These are phyloP conservation scores for Aspergillus coremiiformis DNA, from an alignment of 495 filamentous ascomycete genomes.

Conservation along the genomic window DNA sequence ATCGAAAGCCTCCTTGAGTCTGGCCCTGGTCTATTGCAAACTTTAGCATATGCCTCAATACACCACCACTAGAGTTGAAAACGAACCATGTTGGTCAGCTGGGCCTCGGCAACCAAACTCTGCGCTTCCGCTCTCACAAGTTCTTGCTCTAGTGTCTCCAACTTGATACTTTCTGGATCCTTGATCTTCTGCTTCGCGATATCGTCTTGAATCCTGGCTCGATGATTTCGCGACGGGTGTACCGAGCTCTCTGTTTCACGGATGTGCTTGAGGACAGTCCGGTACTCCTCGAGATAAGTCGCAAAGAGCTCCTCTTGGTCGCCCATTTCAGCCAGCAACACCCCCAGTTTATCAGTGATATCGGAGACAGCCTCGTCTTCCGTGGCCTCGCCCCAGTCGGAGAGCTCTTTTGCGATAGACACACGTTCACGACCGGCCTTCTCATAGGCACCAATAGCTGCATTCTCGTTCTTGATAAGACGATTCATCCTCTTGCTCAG, in stretches of 20 bases:
- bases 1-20: constrained; percentile 89
- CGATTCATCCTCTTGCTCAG: constrained; percentile 77
- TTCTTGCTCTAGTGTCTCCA: constrained; percentile 87
- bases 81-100: constrained; percentile 82
- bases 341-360: constrained; percentile 88
- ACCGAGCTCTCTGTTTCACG: constrained; percentile 87
- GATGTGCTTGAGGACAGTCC: constrained; percentile 76
- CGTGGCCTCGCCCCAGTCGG: constrained; percentile 91
- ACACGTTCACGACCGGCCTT: constrained; percentile 71
- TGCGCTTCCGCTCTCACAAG: constrained; percentile 92
- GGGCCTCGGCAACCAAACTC: constrained; percentile 90
- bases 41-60: constrained; percentile 3
- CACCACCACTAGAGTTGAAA: neutral
- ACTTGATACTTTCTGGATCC: constrained; percentile 68
- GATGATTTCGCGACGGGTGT: constrained; percentile 82
- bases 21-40: constrained; percentile 67
- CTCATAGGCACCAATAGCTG: constrained; percentile 75
- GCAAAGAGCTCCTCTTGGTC: constrained; percentile 88
- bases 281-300: constrained; percentile 75
- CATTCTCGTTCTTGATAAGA: constrained; percentile 87
- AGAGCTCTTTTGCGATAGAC: constrained; percentile 81
- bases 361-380: constrained; percentile 80
- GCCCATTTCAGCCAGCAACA: constrained; percentile 82
- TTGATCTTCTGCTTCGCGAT: constrained; percentile 83
- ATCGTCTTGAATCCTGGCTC: constrained; percentile 79